A percentile compares a stretch with the other conserved stretches of the same genome.
These are phyloP conservation scores for Skeletonema potamos DNA, from an alignment of 108 stramenopile genomes.

Conservation along the genomic window DNA sequence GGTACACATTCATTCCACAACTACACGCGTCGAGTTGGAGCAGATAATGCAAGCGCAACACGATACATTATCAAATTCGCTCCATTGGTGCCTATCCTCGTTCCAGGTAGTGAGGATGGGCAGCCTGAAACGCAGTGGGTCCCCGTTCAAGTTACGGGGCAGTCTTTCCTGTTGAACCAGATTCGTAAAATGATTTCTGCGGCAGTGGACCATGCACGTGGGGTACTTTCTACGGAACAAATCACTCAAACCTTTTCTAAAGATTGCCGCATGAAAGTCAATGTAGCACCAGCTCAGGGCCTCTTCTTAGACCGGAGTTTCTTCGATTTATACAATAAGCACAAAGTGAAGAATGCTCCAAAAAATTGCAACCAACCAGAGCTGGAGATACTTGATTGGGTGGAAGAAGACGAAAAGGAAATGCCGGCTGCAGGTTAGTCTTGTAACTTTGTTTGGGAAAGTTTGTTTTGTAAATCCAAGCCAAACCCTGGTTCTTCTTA, in stretches of 20 bases:
- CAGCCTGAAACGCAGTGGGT: constrained; percentile 36
- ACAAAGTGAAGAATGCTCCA: constrained; percentile 50
- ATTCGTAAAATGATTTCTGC: constrained; percentile 97
- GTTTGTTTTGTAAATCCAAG: not conserved
- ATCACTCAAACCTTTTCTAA: constrained; percentile 53
- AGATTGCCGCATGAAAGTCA: constrained; percentile 45
- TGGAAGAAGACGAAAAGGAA: constrained; percentile 25
- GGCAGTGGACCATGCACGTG: constrained; percentile 82
- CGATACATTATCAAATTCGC: constrained; percentile 82
- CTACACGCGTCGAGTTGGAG: constrained; percentile 82
- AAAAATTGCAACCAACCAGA: constrained; percentile 40
- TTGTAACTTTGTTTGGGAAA: not conserved
- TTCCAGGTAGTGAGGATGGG: constrained; percentile 56
- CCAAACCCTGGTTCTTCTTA: constrained; percentile 81
- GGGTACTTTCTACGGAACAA: constrained; percentile 46
- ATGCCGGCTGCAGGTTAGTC: constrained; percentile 24
- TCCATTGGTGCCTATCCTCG: constrained; percentile 71
- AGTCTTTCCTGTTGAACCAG: constrained; percentile 96
- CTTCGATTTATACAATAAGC: constrained; percentile 73
- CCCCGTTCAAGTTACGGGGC: constrained; percentile 76
- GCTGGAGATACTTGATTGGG: constrained; percentile 57
- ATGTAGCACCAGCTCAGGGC: constrained; percentile 85
- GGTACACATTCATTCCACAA: constrained; percentile 92
- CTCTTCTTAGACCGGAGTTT: constrained; percentile 86
- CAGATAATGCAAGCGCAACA: constrained; percentile 59